Evolutionary conservation across 208 protist genomes (phyloP).

Genomic region (Leishmania tropica): DNA sequence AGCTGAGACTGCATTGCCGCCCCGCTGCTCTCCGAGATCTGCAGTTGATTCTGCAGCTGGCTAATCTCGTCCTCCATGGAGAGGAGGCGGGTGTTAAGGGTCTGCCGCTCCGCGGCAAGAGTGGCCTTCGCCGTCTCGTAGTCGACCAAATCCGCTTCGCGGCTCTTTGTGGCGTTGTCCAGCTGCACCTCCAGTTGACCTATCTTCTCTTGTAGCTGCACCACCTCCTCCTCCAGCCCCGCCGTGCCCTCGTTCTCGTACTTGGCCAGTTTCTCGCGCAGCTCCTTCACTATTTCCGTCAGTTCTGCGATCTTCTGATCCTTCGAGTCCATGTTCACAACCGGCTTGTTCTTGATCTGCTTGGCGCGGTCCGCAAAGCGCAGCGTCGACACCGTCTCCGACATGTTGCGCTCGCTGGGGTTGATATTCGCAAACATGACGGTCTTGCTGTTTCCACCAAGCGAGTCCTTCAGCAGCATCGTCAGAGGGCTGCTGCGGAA

Average conservation of each 20-base stretch:
- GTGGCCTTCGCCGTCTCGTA: slow-evolving; percentile 58
- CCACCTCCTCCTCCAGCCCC: slow-evolving; percentile 69
- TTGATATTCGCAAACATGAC: slow-evolving; percentile 93
- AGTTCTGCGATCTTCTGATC: slow-evolving; percentile 89
- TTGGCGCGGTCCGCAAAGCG: slow-evolving; percentile 91
- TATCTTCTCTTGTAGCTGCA: slow-evolving; percentile 61
- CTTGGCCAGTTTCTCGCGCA: slow-evolving; percentile 80
- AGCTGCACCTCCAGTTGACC: slow-evolving; percentile 77
- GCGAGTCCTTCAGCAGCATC: slow-evolving; percentile 92
- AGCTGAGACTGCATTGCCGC: slow-evolving; percentile 47
- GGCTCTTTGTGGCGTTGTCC: slow-evolving; percentile 67
- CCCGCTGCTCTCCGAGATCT: slow-evolving; percentile 60
- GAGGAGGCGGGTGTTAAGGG: slow-evolving; percentile 33
- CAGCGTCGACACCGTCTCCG: slow-evolving; percentile 89
- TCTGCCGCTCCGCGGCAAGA: slow-evolving; percentile 52
- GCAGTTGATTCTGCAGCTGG: slow-evolving; percentile 71
- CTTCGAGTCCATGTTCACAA: slow-evolving; percentile 90
- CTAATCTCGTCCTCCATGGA: slow-evolving; percentile 62
- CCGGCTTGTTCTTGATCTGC: slow-evolving; percentile 94
- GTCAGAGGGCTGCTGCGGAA: slow-evolving; percentile 88
- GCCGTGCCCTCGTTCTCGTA: slow-evolving; percentile 77
- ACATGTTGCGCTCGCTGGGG: slow-evolving; percentile 86
- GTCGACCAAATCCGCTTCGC: slow-evolving; percentile 78
- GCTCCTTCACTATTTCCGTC: slow-evolving; percentile 65
- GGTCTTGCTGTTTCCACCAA: slow-evolving; percentile 90